Base-by-base conservation (phyloP, 768 basidiomycete genomes). In the Agaricus subrufescens region DNA sequence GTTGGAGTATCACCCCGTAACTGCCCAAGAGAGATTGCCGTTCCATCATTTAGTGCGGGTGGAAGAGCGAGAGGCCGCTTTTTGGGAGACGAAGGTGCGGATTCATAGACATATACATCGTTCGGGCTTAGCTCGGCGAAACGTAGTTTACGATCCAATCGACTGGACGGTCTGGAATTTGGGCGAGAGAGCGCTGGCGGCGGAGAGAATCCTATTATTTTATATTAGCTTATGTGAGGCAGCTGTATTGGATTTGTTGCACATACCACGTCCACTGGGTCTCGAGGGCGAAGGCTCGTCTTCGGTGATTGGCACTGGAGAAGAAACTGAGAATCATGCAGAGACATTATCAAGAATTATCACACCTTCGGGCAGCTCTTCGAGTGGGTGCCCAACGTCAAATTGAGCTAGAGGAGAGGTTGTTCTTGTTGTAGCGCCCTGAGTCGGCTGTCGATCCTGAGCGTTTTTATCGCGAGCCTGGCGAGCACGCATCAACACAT, bases 91-190 rank as follows among this genome's bases (percentile, higher is more conserved):
- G 86, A 73, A 3, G 89, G 91, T 1, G 83, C 85, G 12, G 90
- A 91, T 62, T 91, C 87, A 63, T 93, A 93, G 1, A 93, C 86
- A 67, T 90, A 78, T 2, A 93, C 82, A 63, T 92, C 87, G n/a
- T 80, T 70, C 0, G 88, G 83, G 1, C 78, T 81, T 14, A 91
- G 73, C 39, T 91, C 85, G 31, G 89, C 87, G 63, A 94, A 94
- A 15, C 91, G 84, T 30, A 92, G 69, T 60, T 71, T 82, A 12
- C 86, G 78, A 59, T 69, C 82, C 50, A 66, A 77, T 68, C 69
- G 83, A 76, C 68, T 81, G 2, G 85, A 79, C 12, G 87, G 86
- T 11, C 87, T 83, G 12, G 82, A 83, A 54, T 74, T 71, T 6
- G 75, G 64, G 11, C 61, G 72, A 10, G 77, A 77, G 38, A 82